Conservation (phyloP, 1,284 basidiomycete species). For the Apiotrichum siamense region DNA sequence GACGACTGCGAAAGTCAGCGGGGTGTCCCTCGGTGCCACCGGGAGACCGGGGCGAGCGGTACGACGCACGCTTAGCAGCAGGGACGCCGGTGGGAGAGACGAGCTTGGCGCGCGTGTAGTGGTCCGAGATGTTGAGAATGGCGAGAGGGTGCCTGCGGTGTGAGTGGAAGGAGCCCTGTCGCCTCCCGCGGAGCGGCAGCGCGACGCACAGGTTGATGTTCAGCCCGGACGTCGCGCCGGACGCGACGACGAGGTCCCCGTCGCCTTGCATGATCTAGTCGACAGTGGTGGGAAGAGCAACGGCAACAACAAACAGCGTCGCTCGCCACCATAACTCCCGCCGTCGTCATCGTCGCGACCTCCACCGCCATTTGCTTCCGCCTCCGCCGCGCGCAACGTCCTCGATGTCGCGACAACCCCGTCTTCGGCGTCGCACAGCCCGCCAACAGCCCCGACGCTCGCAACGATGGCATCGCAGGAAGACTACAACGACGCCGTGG, state of each 20-base stretch:
- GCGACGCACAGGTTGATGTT: slow-evolving; percentile 37
- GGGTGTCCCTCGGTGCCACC: no score
- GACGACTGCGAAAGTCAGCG: slow-evolving; percentile 74
- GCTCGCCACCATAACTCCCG: not conserved
- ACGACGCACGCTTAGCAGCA: slow-evolving; percentile 7
- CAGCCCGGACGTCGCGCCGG: slow-evolving; percentile 33
- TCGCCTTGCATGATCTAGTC: not conserved
- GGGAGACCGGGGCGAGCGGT: no score
- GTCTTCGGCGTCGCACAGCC: not conserved
- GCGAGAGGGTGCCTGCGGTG: slow-evolving; percentile 84
- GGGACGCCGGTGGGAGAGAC: not conserved
- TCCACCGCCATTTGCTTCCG: not conserved
- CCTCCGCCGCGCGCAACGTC: no score
- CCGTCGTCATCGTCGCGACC: not conserved
- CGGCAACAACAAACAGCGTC: not conserved
- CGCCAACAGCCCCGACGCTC: no score
- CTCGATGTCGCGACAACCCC: no score
- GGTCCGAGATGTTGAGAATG: slow-evolving; percentile 94
- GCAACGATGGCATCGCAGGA: slow-evolving; percentile 3
- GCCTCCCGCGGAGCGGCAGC: no score
- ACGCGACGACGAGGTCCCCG: slow-evolving; percentile 4
- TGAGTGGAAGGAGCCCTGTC: no score
- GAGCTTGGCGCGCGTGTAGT: slow-evolving; percentile 68
- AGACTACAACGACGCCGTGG: slow-evolving; percentile 28
- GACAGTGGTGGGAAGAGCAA: not conserved